Conservation (phyloP, 345 rosid species). For the Eucalyptus microcorys region DNA sequence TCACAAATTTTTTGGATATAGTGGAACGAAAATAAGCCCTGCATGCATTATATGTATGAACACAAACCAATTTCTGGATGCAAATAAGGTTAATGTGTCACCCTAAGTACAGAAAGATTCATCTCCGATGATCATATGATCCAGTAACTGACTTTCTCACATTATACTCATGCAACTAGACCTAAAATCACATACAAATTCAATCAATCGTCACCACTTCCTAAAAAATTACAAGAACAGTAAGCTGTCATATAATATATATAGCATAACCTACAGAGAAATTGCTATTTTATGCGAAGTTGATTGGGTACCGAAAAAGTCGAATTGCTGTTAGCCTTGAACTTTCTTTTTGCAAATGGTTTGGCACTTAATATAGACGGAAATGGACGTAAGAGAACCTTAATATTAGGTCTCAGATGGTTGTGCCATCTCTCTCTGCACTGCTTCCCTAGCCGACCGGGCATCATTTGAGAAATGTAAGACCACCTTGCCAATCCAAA, state of each 20-base stretch:
- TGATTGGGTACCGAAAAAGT: background rate
- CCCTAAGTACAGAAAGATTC: background rate
- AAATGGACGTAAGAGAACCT: constrained; percentile 20
- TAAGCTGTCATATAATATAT: background rate
- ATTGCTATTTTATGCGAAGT: background rate
- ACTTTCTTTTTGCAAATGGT: background rate
- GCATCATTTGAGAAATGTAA: constrained; percentile 59
- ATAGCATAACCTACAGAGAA: background rate
- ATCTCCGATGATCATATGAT: background rate
- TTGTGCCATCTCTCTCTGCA: constrained; percentile 98
- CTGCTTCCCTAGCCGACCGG: constrained; percentile 89
- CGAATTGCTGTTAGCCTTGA: background rate
- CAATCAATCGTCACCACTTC: background rate
- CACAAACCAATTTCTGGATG: background rate
- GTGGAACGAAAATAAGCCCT: background rate
- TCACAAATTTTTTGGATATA: background rate
- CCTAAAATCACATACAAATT: background rate
- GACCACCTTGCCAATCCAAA: constrained; percentile 80
- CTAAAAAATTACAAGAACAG: background rate
- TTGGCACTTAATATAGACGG: background rate
- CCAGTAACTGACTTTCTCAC: background rate
- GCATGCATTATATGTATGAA: background rate
- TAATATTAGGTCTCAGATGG: constrained; percentile 82
- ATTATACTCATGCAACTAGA: background rate
- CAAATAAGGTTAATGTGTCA: background rate